Evolutionary conservation across 306 rosid species (phyloP), one percentile per base, ranked within the genome.

Genomic region (Pyrus betulifolia): DNA sequence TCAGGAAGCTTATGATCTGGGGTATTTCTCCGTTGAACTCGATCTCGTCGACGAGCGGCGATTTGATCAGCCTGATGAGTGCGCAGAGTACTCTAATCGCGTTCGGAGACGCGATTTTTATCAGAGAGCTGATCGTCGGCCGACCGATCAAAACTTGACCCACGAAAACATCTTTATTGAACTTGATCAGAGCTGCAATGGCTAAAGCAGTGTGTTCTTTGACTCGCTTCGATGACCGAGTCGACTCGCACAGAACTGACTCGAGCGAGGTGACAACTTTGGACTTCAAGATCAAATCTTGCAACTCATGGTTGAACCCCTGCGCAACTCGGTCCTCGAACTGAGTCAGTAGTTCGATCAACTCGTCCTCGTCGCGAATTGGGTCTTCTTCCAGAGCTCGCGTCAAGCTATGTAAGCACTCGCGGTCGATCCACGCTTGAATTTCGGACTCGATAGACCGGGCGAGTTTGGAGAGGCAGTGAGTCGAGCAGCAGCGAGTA

Each of bases 111-210:
- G 81, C 83, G 83, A 90, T 90, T 35, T 81, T 66, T 1, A 89
- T 28, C 40, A 95, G 64, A 0, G 93, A 92, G 1, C 76, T 72
- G 14, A 76, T 73, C 0, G 93, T 89, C 3, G 86, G 91, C 55
- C 55, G 21, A 14, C 91, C 89, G 89, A 92, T 86, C 4, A 88
- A 61, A 5, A 92, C 93, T 71, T 90, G 86, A 2, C 97, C 98
- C 10, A 90, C 97, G 78, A 95, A 95, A 2, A 95, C 97, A 66
- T 95, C 97, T 74, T 90, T 95, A 79, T 95, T 95, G 90, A 95
- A 92, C 31, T 77, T 61, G 22, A 90, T 91, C 88, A 89, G 62
- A 51, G 86, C 93, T 0, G 82, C 85, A 0, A 90, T 76, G 0
- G 80, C 86, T 0, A 59, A 35, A 3, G 91, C 97, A 2, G 87